Conservation (phyloP, 2,329 filamentous ascomycete species). For the Tolypocladium nubicola region DNA sequence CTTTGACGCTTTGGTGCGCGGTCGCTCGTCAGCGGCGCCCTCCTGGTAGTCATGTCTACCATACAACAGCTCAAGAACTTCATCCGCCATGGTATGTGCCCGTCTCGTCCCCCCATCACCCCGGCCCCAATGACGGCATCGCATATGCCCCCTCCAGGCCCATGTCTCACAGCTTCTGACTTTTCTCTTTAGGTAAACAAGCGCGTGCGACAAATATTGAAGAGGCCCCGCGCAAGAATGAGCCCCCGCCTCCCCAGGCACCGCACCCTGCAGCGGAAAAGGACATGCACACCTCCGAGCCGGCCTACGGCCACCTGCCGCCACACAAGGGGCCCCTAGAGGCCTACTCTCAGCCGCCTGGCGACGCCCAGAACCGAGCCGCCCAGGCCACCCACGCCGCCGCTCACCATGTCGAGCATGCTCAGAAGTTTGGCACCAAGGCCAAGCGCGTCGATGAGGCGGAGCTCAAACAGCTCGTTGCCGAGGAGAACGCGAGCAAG, state of each 20-base stretch:
- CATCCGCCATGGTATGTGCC: conserved; percentile 68
- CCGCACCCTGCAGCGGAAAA: conserved; percentile 43
- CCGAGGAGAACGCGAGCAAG: conserved; percentile 80
- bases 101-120: not conserved
- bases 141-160: not conserved
- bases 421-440: conserved; percentile 29
- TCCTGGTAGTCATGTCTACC: conserved; percentile 42
- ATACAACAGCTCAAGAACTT: conserved; percentile 98
- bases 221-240: conserved; percentile 41
- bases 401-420: conserved; percentile 50
- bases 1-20: not conserved
- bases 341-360: conserved; percentile 52
- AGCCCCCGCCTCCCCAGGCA: conserved; percentile 37
- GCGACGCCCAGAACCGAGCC: conserved; percentile 52
- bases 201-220: conserved; percentile 55
- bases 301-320: conserved; percentile 23
- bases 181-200: conserved; percentile 60
- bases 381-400: conserved; percentile 58
- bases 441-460: conserved; percentile 42
- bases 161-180: not conserved
- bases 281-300: conserved; percentile 40
- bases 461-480: conserved; percentile 75
- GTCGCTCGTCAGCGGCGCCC: conserved; percentile 10
- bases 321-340: conserved; percentile 38
- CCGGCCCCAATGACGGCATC: conserved; percentile 4